Conservation (phyloP, 768 basidiomycete genomes). For the Suillus discolor region DNA sequence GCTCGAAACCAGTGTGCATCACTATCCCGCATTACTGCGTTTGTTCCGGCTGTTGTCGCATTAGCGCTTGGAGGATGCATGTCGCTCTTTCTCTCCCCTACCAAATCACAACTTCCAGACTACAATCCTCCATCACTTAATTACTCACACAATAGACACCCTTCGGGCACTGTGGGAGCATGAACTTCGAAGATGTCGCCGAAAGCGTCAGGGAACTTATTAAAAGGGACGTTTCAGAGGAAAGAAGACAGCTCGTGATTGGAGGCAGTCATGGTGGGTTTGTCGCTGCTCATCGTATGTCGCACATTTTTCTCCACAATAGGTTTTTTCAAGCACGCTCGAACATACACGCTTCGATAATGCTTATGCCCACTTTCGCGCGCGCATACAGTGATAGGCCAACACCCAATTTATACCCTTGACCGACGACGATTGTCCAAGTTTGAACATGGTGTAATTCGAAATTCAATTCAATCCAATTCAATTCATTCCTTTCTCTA, state of each 20-base stretch:
- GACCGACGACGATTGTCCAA: too few relatives aligned
- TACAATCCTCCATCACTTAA: neutral
- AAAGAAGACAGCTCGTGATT: constrained; percentile 54
- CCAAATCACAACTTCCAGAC: neutral
- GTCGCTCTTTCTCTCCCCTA: constrained; percentile 18
- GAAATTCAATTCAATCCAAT: constrained; percentile 43
- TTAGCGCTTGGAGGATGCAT: constrained; percentile 64
- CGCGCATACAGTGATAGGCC: constrained; percentile 54
- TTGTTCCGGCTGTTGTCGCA: constrained; percentile 43
- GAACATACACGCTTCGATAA: neutral
- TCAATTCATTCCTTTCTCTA: neutral
- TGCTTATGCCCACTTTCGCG: neutral
- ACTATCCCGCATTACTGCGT: constrained; percentile 56
- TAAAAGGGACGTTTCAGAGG: constrained; percentile 47
- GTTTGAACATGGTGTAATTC: too few relatives aligned
- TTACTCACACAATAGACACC: constrained; percentile 43
- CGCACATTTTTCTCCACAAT: neutral
- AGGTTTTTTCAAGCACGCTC: neutral
- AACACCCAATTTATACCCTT: constrained; percentile 40
- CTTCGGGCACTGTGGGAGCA: constrained; percentile 62
- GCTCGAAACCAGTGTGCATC: constrained; percentile 43
- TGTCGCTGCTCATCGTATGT: constrained; percentile 49
- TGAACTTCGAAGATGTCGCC: too few relatives aligned
- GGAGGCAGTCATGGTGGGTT: constrained; percentile 80
- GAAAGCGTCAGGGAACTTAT: constrained; percentile 54